Conservation (phyloP, 2,329 filamentous ascomycete genomes). For the Beauveria varroae region DNA sequence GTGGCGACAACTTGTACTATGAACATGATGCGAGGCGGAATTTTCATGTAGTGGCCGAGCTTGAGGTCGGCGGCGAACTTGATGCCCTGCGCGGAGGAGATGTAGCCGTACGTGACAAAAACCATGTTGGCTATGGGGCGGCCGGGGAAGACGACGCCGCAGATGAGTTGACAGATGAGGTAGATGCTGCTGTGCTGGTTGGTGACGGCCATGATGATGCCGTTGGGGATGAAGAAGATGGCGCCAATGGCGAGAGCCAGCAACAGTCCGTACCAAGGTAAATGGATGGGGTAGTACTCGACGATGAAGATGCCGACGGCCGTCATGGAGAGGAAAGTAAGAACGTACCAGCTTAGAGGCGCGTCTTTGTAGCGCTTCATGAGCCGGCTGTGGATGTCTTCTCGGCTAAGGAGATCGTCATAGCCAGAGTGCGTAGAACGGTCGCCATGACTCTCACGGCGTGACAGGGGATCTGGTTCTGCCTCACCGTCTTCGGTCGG, state of each 20-base stretch:
- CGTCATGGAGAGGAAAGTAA: constrained; percentile 68
- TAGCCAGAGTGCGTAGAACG: constrained; percentile 29
- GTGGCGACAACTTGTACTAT: constrained; percentile 71
- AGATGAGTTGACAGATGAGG: constrained; percentile 78
- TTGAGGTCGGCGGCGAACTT: constrained; percentile 86
- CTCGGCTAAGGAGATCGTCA: constrained; percentile 56
- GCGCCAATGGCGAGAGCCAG: constrained; percentile 71
- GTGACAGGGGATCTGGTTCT: constrained; percentile 8
- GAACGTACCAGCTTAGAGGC: constrained; percentile 72
- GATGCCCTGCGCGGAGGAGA: constrained; percentile 79
- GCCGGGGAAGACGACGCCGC: constrained; percentile 73
- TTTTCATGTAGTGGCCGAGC: constrained; percentile 83
- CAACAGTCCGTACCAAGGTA: constrained; percentile 81
- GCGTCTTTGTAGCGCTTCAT: constrained; percentile 81
- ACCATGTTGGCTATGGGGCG: constrained; percentile 89
- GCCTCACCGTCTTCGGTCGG: constrained; percentile 14
- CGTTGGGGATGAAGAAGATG: constrained; percentile 81
- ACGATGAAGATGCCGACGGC: constrained; percentile 76
- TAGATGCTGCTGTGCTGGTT: constrained; percentile 86
- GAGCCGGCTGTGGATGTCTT: constrained; percentile 77
- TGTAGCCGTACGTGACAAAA: constrained; percentile 86
- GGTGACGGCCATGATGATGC: constrained; percentile 88
- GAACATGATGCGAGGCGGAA: constrained; percentile 72
- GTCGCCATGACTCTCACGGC: constrained; percentile 16
- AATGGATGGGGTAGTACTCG: constrained; percentile 74